Evolutionary conservation across 2,329 filamentous ascomycete genomes (phyloP).

Genomic region (Macrophomina tecta): DNA sequence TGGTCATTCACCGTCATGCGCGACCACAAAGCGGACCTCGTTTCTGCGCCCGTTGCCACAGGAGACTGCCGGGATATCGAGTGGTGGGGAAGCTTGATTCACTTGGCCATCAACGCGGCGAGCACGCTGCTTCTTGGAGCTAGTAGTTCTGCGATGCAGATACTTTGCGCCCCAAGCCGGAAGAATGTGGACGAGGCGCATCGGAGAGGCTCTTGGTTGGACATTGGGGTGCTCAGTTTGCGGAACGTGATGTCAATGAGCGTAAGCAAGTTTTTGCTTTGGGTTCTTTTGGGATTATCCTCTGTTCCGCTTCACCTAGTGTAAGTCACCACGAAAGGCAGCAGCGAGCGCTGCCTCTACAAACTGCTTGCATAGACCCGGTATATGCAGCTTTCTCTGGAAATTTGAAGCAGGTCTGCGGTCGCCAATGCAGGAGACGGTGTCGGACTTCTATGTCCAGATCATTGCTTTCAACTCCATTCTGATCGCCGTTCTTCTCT

Average conservation of each 20-base stretch:
- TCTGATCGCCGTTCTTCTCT: too few species aligned
- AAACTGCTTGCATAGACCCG: too few species aligned
- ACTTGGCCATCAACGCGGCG: conserved; percentile 57
- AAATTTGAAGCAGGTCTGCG: too few species aligned
- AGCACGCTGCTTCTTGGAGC: conserved; percentile 54
- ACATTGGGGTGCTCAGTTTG: conserved; percentile 53
- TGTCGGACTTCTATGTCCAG: too few species aligned
- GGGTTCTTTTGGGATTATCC: conserved; percentile 36
- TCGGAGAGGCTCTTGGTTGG: conserved; percentile 46
- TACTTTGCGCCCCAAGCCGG: conserved; percentile 57
- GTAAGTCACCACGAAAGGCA: neutral
- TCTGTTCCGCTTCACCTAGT: conserved; percentile 37
- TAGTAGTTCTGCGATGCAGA: conserved; percentile 61
- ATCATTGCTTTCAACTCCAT: too few species aligned
- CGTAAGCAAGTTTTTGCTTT: conserved; percentile 31
- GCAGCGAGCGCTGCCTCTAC: too few species aligned
- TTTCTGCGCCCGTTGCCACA: too few species aligned
- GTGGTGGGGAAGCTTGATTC: conserved; percentile 36
- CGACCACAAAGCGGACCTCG: too few species aligned
- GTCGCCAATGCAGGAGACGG: too few species aligned
- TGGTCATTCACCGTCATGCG: too few species aligned
- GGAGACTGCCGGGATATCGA: conserved; percentile 31
- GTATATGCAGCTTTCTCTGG: too few species aligned
- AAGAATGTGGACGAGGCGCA: conserved; percentile 58
- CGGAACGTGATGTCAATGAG: conserved; percentile 43